Evolutionary conservation across 495 filamentous ascomycete genomes (phyloP), one percentile per base, ranked within the genome.

Genomic region (Penicillium simplicissimum): DNA sequence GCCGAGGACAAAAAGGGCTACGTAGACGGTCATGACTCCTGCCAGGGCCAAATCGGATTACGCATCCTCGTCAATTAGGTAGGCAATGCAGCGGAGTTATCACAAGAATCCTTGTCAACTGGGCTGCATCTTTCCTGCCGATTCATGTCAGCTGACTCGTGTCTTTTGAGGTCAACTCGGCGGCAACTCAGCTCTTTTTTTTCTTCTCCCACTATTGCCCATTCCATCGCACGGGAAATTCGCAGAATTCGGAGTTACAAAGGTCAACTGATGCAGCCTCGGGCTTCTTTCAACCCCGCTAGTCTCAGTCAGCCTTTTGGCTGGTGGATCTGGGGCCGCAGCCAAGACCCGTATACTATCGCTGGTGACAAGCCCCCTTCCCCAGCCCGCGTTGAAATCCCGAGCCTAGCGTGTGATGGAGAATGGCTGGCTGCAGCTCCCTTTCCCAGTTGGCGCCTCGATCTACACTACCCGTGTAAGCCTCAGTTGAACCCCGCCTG

Each of bases 361-460:
- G 59, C 62, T 35, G 60, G 60, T 65, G 49, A 43, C 35, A 66
- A 55, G 25, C 42, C 53, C 61, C 51, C 59, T 51, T 63, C 19
- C 31, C 57, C 62, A 61, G 69, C 48, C 64, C 42, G 23, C n/a
- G 13, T 65, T 61, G 25, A 61, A 71, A 69, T 67, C 36, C 60
- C 36, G 62, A 58, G 59, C 15, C 45, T 67, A 67, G 67, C 62
- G 64, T 49, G 67, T 71, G 69, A 71, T 71, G 52, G 52, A 55
- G 45, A 59, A 40, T 59, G 64, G 60, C 48, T 64, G 59, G 67
- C 67, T 71, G 64, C 69, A 71, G 64, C 28, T 49, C 51, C 23
- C 58, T 53, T 55, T 21, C 4, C 28, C 47, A 45, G 42, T 40
- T 33, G 21, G 47, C 38, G 28, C 52, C 52, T 49, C 63, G 60